Base-by-base conservation (phyloP, 768 basidiomycete genomes). In the Daedaleopsis nitida region DNA sequence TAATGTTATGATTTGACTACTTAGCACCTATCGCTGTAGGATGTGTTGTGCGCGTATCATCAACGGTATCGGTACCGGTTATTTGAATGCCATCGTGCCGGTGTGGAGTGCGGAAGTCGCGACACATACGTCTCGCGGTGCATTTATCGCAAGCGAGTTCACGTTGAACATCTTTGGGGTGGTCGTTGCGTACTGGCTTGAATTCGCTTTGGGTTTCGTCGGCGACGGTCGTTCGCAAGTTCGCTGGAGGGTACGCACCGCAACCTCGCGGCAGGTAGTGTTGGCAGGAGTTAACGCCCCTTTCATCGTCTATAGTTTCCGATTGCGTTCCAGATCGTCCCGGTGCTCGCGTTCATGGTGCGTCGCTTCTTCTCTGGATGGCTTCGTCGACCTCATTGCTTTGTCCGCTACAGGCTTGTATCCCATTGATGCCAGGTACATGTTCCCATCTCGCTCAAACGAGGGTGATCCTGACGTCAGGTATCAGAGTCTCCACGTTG, bases 21-120 rank as follows among this genome's bases (percentile, higher is more conserved):
- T 48, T 24, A 62, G 44, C 23, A 24, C 45, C 27, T 32, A 7
- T 7, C 49, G 38, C 45, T 55, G n/a, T 54, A 80, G 78, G 78
- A 79, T 80, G 77, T 72, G 75, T 19, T 78, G 78, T 54, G 78
- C 79, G 3, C 77, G 79, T 38, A 67, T 80, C 23, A 72, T 80
- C 50, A 78, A 78, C 63, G 79, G 77, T 19, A 76, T 80, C 23
- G 78, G 79, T 45, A 80, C 79, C 10, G 79, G 79, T 2, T 71
- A 70, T 65, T 68, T 80, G 49, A 80, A 79, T 56, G 78, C 77
- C 12, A 77, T 79, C 52, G 78, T 79, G 2, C 79, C 79, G 1
- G 78, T 79, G 1, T 79, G 78, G 78, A 76, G 75, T 52, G 79
- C 79, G 3, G 78, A 79, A 62, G 78, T 79, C 3, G 77, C 79